These are phyloP conservation scores for Hypomontagnella monticulosa DNA, from an alignment of 495 filamentous ascomycete species.

Conservation along the genomic window DNA sequence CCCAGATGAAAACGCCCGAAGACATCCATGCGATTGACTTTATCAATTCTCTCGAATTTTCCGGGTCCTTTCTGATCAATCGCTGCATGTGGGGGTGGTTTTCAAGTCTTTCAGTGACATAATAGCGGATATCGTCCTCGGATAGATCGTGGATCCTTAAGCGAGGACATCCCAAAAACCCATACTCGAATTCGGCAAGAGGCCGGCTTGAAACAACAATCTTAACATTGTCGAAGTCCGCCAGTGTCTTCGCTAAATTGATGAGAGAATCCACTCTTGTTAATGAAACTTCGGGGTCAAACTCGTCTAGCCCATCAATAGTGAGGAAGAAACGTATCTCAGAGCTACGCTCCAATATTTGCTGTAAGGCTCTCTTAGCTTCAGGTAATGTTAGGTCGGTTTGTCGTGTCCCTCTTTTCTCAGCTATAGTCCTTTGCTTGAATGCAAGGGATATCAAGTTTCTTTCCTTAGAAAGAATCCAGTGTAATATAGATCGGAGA, in stretches of 20 bases:
- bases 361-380: not conserved
- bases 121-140: slow-evolving; percentile 2
- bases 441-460: not conserved
- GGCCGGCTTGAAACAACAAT: slow-evolving; percentile 11
- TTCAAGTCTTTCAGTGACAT: not conserved
- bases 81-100: not conserved
- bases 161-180: not conserved
- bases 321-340: slow-evolving; percentile 9
- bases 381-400: not conserved
- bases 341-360: not conserved
- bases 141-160: slow-evolving; percentile 14
- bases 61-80: slow-evolving; percentile 2
- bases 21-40: slow-evolving; percentile 42
- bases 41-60: slow-evolving; percentile 17
- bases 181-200: slow-evolving; percentile 1
- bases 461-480: slow-evolving; percentile 12
- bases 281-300: slow-evolving; percentile 1
- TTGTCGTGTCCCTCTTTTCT: not conserved
- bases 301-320: slow-evolving; percentile 24
- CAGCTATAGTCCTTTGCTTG: not conserved
- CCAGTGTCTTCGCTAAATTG: not conserved
- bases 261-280: not conserved
- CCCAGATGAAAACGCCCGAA: slow-evolving; percentile 57
- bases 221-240: slow-evolving; percentile 7
- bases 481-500: slow-evolving; percentile 41